Percentiles rank a stretch among this genome's conserved stretches.
Evolutionary conservation across 805 yeast genomes (phyloP).

Genomic region (Ogataea pini): DNA sequence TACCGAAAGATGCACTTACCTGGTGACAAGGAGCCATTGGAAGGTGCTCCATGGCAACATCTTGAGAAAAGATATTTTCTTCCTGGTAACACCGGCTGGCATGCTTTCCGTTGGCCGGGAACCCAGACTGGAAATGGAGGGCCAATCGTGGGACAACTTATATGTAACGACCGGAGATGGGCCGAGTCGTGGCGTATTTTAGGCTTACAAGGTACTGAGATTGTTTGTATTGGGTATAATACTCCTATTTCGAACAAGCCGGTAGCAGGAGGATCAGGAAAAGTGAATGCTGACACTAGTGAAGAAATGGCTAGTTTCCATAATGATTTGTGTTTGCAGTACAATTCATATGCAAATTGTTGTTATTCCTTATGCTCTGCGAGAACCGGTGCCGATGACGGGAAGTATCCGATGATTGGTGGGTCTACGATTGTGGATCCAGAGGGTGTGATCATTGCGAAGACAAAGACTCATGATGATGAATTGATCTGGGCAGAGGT

Average conservation of each 20-base stretch:
- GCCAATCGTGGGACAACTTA: slow-evolving; percentile 38
- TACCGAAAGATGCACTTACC: slow-evolving; percentile 42
- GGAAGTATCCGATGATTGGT: slow-evolving; percentile 37
- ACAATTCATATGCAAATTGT: slow-evolving; percentile 38
- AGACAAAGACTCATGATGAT: slow-evolving; percentile 39
- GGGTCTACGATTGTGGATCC: slow-evolving; percentile 41
- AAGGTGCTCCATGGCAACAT: slow-evolving; percentile 37
- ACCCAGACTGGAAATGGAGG: slow-evolving; percentile 35
- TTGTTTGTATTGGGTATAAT: slow-evolving; percentile 38
- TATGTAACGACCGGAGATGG: slow-evolving; percentile 42
- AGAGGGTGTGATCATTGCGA: slow-evolving; percentile 37
- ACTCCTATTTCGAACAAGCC: slow-evolving; percentile 39
- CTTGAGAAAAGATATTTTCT: slow-evolving; percentile 41
- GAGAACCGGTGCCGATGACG: slow-evolving; percentile 37
- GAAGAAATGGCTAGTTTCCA: slow-evolving; percentile 35
- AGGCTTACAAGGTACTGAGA: slow-evolving; percentile 40
- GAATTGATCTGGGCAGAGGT: slow-evolving; percentile 37
- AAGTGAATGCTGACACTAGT: slow-evolving; percentile 27
- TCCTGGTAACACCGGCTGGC: slow-evolving; percentile 39
- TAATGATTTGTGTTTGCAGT: slow-evolving; percentile 35
- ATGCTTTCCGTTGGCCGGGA: slow-evolving; percentile 37
- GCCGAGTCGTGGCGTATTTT: slow-evolving; percentile 41
- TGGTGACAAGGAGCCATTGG: slow-evolving; percentile 38
- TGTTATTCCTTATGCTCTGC: slow-evolving; percentile 38
- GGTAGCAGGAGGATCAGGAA: slow-evolving; percentile 24